These are phyloP conservation scores for Mortierella polycephala DNA, from an alignment of 371 early-diverging fungal species.

Conservation along the genomic window DNA sequence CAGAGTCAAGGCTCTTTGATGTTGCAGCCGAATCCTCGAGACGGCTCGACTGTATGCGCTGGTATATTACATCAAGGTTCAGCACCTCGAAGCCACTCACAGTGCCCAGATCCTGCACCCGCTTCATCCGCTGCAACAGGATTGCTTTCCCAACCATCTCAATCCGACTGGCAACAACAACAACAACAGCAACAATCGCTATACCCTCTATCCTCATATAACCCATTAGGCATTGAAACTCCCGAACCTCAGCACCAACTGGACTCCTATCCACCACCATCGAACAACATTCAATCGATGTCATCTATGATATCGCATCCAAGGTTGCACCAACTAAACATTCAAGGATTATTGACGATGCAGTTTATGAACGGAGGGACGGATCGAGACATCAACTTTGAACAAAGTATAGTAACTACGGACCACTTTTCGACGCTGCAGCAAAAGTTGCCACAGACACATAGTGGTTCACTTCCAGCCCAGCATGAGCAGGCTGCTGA, in stretches of 20 bases:
- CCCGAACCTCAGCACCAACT: neutral
- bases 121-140: neutral
- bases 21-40: slow-evolving; percentile 8
- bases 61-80: neutral
- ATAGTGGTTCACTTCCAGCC: too few species aligned
- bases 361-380: too few species aligned
- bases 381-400: too few species aligned
- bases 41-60: neutral
- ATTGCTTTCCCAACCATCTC: neutral
- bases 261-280: neutral
- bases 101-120: neutral
- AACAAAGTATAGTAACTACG: too few species aligned
- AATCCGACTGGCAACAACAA: neutral
- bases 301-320: too few species aligned
- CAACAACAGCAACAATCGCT: neutral
- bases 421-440: too few species aligned
- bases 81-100: slow-evolving; percentile 17
- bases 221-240: too few species aligned
- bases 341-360: too few species aligned
- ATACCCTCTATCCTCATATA: neutral
- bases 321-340: too few species aligned
- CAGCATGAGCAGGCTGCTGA: too few species aligned
- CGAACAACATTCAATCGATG: too few species aligned
- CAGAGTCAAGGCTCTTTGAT: slow-evolving; percentile 35
- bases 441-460: too few species aligned